Evolutionary conservation across 116 monocot genomes (phyloP).

Genomic region (Posidonia oceanica): DNA sequence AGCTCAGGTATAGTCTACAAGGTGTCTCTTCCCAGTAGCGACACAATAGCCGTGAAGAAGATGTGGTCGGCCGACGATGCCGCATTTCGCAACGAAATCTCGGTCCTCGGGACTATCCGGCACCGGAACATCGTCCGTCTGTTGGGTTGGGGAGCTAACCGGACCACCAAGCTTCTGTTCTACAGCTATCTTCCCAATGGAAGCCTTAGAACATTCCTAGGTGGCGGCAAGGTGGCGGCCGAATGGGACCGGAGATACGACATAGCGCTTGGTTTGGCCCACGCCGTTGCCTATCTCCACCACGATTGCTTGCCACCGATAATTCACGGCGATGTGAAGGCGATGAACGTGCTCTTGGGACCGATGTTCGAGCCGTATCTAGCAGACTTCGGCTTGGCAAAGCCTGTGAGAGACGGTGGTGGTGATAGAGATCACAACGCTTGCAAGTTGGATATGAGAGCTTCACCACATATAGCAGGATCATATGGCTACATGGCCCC

Average conservation of each 20-base stretch:
- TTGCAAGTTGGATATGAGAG: constrained; percentile 7
- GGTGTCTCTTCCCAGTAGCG: constrained; percentile 36
- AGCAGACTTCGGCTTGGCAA: constrained; percentile 85
- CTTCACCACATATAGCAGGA: constrained; percentile 41
- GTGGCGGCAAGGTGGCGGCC: constrained; percentile 26
- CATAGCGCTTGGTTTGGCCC: constrained; percentile 68
- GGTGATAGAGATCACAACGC: too few relatives aligned
- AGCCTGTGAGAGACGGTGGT: constrained; percentile 11
- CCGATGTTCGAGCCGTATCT: constrained; percentile 61
- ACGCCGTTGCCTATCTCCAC: constrained; percentile 82
- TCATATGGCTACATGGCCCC: constrained; percentile 96
- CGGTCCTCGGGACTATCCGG: constrained; percentile 65
- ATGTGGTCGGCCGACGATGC: constrained; percentile 61
- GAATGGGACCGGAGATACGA: constrained; percentile 83
- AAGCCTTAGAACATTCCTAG: constrained; percentile 57
- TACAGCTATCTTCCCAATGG: constrained; percentile 79
- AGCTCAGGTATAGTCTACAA: constrained; percentile 92
- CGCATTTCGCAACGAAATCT: constrained; percentile 60
- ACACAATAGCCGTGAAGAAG: constrained; percentile 75
- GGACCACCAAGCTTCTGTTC: constrained; percentile 55
- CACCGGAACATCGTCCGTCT: constrained; percentile 86
- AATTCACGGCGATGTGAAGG: constrained; percentile 84
- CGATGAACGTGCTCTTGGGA: constrained; percentile 88
- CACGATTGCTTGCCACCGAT: constrained; percentile 95
- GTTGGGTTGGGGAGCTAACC: constrained; percentile 61